Conservation (phyloP, 2,329 filamentous ascomycete genomes). For the Xylariaceae sp. region DNA sequence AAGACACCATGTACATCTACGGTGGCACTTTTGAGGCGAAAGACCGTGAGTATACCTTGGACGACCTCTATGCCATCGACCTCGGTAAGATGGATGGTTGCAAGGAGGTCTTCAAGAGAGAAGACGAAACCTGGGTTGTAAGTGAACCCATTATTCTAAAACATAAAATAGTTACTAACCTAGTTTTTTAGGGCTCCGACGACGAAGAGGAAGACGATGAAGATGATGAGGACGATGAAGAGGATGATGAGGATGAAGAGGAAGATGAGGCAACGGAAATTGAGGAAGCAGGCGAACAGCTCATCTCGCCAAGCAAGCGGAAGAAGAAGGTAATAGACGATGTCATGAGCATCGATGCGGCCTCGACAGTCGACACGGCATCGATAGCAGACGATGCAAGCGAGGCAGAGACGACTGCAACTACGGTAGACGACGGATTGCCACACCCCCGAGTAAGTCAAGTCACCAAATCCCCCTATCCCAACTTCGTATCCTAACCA, state of each 20-base stretch:
- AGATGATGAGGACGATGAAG: conserved; percentile 41
- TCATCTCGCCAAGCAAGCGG: conserved; percentile 50
- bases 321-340: conserved; percentile 49
- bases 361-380: conserved; percentile 29
- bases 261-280: conserved; percentile 56
- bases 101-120: conserved; percentile 80
- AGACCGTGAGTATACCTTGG: conserved; percentile 91
- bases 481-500: conserved; percentile 9
- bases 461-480: background rate
- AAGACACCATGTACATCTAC: conserved; percentile 89
- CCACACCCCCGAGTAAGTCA: conserved; percentile 59
- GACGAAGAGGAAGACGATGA: conserved; percentile 43
- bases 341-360: conserved; percentile 36
- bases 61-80: conserved; percentile 89
- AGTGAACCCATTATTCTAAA: conserved; percentile 35
- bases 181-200: conserved; percentile 46
- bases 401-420: conserved; percentile 41
- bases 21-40: conserved; percentile 94
- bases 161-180: conserved; percentile 4
- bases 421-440: conserved; percentile 64
- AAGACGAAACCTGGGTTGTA: conserved; percentile 78
- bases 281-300: conserved; percentile 41
- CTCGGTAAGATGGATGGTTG: conserved; percentile 93
- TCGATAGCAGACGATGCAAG: conserved; percentile 40
- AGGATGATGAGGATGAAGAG: conserved; percentile 52